A percentile compares a stretch with the other conserved stretches of the same genome.
Conservation (phyloP, 352 stramenopile genomes). For the Phytophthora agathidicida region DNA sequence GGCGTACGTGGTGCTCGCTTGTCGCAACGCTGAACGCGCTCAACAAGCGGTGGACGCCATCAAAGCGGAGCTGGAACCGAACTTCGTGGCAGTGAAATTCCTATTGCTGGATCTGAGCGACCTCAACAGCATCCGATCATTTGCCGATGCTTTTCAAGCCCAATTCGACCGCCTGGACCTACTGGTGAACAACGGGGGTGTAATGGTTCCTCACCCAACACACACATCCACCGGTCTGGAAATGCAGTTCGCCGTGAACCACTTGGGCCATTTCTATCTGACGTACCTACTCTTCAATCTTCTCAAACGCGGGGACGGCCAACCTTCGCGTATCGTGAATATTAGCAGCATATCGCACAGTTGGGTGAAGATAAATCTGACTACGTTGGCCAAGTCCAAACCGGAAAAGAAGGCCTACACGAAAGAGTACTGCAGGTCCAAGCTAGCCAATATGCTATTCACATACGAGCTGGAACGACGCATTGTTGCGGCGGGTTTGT, state of each 20-base stretch:
- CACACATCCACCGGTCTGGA: slow-evolving; percentile 52
- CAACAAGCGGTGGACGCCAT: slow-evolving; percentile 38
- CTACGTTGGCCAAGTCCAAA: slow-evolving; percentile 31
- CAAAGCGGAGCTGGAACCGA: slow-evolving; percentile 16
- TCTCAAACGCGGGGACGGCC: slow-evolving; percentile 34
- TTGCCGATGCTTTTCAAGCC: slow-evolving; percentile 38
- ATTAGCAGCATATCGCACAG: slow-evolving; percentile 46
- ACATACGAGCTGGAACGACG: slow-evolving; percentile 51
- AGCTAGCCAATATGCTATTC: slow-evolving; percentile 53
- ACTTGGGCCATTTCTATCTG: slow-evolving; percentile 68
- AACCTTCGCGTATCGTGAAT: slow-evolving; percentile 37
- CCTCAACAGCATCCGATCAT: slow-evolving; percentile 41
- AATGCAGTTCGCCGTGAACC: slow-evolving; percentile 67
- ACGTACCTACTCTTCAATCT: slow-evolving; percentile 56
- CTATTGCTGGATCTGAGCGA: slow-evolving; percentile 52
- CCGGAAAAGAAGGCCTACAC: slow-evolving; percentile 39
- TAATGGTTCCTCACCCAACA: slow-evolving; percentile 43
- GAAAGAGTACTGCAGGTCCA: slow-evolving; percentile 57
- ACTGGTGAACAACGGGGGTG: slow-evolving; percentile 65
- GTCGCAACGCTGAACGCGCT: slow-evolving; percentile 50
- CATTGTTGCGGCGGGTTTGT: slow-evolving; percentile 26
- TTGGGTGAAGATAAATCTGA: slow-evolving; percentile 35
- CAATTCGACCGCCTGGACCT: slow-evolving; percentile 55
- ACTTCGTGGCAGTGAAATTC: slow-evolving; percentile 33
- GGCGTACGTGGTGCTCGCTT: slow-evolving; percentile 85